Evolutionary conservation across 1,284 basidiomycete species (phyloP), one percentile per base, ranked within the genome.

Genomic region (Tilletiaria anomala): DNA sequence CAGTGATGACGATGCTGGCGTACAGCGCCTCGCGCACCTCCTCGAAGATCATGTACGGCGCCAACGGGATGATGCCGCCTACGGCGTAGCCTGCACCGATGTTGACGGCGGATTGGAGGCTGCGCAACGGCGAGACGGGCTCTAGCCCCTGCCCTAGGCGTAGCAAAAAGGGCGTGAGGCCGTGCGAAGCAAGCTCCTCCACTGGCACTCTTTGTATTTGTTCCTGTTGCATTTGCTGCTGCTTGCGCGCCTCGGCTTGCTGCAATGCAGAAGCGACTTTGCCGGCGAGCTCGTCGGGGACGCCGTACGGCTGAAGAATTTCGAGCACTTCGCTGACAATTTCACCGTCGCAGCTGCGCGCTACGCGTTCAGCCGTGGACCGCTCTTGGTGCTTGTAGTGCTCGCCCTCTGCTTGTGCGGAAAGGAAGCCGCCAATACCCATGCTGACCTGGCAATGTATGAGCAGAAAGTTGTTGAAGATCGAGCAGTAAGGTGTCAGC

Each of bases 381-480:
- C 40, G 48, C 15, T 45, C 39, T 22, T 52, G 46, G 44, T 44
- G 56, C 2, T 51, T 50, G 26, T 53, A 61, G 42, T 91, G 83
- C 68, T 94, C 87, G 39, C 87, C 78, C 69, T 97, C 91, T 29
- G 91, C 83, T 69, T 96, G 86, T 0, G 89, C 87, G 2, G 87
- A 87, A 42, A 97, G 79, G 74, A 91, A 94, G 18, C 91, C 91
- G 43, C 91, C 91, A 37, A 96, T 83, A 47, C 89, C 89, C 91
- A 96, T 97, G 14, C 71, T 73, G 48, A 96, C 85, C n/a, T n/a
- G n/a, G n/a, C n/a, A n/a, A n/a, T n/a, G n/a, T n/a, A n/a, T n/a
- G n/a, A n/a, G n/a, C n/a, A n/a, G n/a, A n/a, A n/a, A 6, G 87
- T 83, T n/a, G 89, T 88, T 2, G 87, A 85, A 45, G 88, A 83